Base-by-base conservation (phyloP, 257 asterid species). In the Fraxinus excelsior region DNA sequence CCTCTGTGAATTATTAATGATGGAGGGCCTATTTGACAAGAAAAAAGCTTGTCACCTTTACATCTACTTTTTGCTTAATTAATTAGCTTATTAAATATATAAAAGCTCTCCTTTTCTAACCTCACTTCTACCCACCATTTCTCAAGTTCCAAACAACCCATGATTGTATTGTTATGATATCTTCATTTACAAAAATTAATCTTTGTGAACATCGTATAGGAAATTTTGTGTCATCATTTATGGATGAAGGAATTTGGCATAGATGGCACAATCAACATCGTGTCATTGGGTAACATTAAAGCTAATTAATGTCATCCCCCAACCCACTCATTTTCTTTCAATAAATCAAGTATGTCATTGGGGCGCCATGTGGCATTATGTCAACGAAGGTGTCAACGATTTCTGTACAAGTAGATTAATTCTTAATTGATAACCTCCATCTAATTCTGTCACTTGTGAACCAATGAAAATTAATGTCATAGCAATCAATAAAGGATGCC, bases 101-200 rank as follows among this genome's bases (percentile, higher is more conserved):
- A 40, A 9, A 23, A 62, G 11, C 68, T 25, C 34, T 46, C 82
- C 60, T 26, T 66, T 78, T 80, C 79, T 74, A 85, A 85, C 92
- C 92, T 93, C 94, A 86, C 92, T 84, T 76, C 91, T 79, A 88
- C 94, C 95, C 92, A 88, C 94, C 91, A 81, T 83, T 82, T 82
- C 88, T 86, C 88, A 82, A 86, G 85, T 88, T 81, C 92, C 90
- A 82, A 90, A 88, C 88, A 72, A 82, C 60, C 90, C 71, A 88
- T 87, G 68, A 83, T 81, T 53, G 87, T 89, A 88, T 81, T 87
- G 88, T 87, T 87, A 91, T 91, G 74, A 89, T 93, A 93, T 89
- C 97, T 89, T 93, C 94, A 91, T 80, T 91, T 86, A 79, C 90
- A 89, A 91, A 88, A 86, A 89, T 92, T 88, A 87, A 86, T 89